phyloP scores from a whole-genome alignment of 2,329 filamentous ascomycete genomes.

The Hypoxylon sp. region DNA sequence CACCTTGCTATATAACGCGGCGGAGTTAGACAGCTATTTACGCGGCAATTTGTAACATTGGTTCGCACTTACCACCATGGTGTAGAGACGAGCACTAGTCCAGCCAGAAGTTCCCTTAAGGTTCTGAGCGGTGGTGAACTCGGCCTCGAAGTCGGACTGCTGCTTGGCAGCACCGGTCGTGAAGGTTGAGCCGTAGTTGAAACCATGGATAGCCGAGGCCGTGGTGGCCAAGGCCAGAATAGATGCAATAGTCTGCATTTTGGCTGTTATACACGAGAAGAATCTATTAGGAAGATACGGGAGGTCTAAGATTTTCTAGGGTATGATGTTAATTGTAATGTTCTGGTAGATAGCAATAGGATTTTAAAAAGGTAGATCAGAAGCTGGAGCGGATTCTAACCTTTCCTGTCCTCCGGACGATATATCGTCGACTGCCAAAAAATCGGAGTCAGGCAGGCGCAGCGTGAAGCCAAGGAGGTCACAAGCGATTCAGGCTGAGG shows the following conservation, averaged over 20 bases:
- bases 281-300: slow-evolving; percentile 14
- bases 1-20: slow-evolving; percentile 66
- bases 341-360: slow-evolving; percentile 1
- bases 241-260: slow-evolving; percentile 44
- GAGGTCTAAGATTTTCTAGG: slow-evolving; percentile 21
- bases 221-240: slow-evolving; percentile 55
- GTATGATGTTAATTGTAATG: slow-evolving; percentile 3
- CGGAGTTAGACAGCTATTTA: slow-evolving; percentile 22
- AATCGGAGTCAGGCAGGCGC: slow-evolving; percentile 18
- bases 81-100: slow-evolving; percentile 79
- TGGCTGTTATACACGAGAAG: slow-evolving; percentile 20
- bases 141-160: slow-evolving; percentile 75
- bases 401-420: slow-evolving; percentile 7
- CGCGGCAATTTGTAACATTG: background rate
- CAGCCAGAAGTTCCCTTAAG: slow-evolving; percentile 75
- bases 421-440: slow-evolving; percentile 6
- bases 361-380: slow-evolving; percentile 6
- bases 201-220: slow-evolving; percentile 66
- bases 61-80: slow-evolving; percentile 69
- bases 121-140: slow-evolving; percentile 74
- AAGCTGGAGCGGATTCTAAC: background rate
- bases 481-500: slow-evolving; percentile 23
- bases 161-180: slow-evolving; percentile 70
- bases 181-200: slow-evolving; percentile 79
- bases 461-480: slow-evolving; percentile 16